A percentile compares a stretch with the other conserved stretches of the same genome.
Evolutionary conservation across 352 stramenopile species (phyloP).

Genomic region (Globisporangium paddicum): DNA sequence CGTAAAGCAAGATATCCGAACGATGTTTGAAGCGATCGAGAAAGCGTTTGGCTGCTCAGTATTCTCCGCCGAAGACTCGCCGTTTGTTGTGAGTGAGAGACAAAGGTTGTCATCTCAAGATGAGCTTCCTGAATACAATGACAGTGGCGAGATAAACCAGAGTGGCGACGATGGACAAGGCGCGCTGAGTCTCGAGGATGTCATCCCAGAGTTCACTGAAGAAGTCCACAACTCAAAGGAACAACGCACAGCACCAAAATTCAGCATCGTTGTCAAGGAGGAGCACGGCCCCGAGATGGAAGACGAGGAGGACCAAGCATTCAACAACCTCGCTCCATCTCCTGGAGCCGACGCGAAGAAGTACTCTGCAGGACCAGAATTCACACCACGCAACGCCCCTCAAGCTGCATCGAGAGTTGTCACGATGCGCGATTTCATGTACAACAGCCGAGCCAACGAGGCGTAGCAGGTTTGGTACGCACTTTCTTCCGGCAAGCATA

Average conservation of each 20-base stretch:
- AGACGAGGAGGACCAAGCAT: background rate
- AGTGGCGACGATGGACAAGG: background rate
- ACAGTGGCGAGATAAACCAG: background rate
- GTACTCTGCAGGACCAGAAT: background rate
- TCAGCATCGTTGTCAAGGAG: background rate
- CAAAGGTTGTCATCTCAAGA: background rate
- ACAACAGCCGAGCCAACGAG: conserved; percentile 9
- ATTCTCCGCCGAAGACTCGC: background rate
- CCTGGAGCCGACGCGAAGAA: background rate
- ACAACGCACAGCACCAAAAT: background rate
- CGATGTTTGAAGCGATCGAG: conserved; percentile 8
- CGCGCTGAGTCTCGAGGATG: conserved; percentile 5
- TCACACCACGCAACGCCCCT: background rate
- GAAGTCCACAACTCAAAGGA: background rate
- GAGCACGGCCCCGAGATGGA: conserved; percentile 6
- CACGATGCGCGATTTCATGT: conserved; percentile 4
- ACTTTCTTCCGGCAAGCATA: background rate
- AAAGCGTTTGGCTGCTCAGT: conserved; percentile 6
- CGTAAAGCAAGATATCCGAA: background rate
- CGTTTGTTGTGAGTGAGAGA: background rate
- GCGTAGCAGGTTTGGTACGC: background rate
- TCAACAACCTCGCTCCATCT: background rate
- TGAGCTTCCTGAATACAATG: background rate
- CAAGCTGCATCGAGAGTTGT: background rate
- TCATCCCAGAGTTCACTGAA: conserved; percentile 6